These are phyloP conservation scores for Trypanosoma melophagium DNA, from an alignment of 208 protist species.

Conservation along the genomic window DNA sequence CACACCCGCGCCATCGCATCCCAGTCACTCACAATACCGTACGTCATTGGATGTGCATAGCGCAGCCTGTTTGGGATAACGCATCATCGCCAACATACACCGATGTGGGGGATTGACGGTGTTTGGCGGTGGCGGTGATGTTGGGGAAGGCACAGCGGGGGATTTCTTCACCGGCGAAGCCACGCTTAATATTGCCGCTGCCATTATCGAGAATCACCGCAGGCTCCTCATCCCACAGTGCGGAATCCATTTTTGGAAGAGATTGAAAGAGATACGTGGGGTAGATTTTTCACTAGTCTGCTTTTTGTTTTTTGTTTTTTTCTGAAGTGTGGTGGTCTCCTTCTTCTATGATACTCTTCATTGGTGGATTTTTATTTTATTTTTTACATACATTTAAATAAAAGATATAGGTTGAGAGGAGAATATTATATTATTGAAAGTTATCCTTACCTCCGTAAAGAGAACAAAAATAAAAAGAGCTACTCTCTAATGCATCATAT, in stretches of 20 bases:
- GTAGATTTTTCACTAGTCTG: too few relatives aligned
- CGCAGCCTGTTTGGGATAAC: constrained; percentile 88
- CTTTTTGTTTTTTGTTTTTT: constrained; percentile 1
- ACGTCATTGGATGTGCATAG: constrained; percentile 93
- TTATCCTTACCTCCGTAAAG: too few relatives aligned
- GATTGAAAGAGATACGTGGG: too few relatives aligned
- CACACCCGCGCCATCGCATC: constrained; percentile 98
- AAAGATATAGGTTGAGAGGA: constrained; percentile 2
- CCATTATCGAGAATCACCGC: constrained; percentile 86
- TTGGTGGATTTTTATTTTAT: background rate
- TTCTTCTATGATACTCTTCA: background rate
- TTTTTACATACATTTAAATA: constrained; percentile 1
- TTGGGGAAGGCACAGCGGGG: constrained; percentile 95
- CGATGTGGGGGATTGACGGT: constrained; percentile 92
- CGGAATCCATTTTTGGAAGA: constrained; percentile 21
- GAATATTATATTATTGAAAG: background rate
- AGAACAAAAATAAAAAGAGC: too few relatives aligned
- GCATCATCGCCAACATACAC: constrained; percentile 94
- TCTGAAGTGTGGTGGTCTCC: background rate
- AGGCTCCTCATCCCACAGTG: constrained; percentile 58
- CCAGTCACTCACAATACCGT: constrained; percentile 97
- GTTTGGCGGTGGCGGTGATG: constrained; percentile 93
- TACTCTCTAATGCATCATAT: too few relatives aligned
- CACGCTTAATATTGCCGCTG: constrained; percentile 91
- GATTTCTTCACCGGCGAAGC: constrained; percentile 97